Evolutionary conservation across 805 yeast species (phyloP).

Genomic region (Candida insectorum): DNA sequence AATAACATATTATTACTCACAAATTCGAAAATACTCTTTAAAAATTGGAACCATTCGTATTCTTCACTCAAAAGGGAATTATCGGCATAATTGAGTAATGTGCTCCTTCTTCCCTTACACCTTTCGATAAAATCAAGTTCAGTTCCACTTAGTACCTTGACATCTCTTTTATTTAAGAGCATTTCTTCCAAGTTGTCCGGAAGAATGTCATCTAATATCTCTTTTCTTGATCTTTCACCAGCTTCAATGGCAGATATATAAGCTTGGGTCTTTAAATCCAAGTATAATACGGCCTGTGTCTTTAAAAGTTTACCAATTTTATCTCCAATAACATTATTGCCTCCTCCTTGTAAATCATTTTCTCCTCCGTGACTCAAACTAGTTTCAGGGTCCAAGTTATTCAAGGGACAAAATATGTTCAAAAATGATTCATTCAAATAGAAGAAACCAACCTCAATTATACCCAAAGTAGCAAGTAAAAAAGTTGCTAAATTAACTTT

Average conservation of each 20-base stretch:
- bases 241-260: conserved; percentile 82
- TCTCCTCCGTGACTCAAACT: conserved; percentile 34
- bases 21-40: conserved; percentile 76
- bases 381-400: conserved; percentile 50
- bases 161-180: conserved; percentile 30
- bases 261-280: conserved; percentile 94
- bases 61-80: conserved; percentile 58
- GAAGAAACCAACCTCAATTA: conserved; percentile 83
- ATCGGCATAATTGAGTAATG: conserved; percentile 45
- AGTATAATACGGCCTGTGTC: conserved; percentile 71
- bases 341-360: conserved; percentile 28
- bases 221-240: conserved; percentile 56
- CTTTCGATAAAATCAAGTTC: conserved; percentile 77
- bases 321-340: conserved; percentile 34
- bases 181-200: conserved; percentile 60
- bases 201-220: conserved; percentile 70
- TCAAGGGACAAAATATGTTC: conserved; percentile 81
- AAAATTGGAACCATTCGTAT: conserved; percentile 83
- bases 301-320: conserved; percentile 62
- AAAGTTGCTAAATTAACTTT: conserved; percentile 88
- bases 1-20: conserved; percentile 71
- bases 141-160: conserved; percentile 56
- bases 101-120: conserved; percentile 68
- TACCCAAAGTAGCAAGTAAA: conserved; percentile 79
- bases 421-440: conserved; percentile 80